Conservation (phyloP, 73 alveolate species). For the Symbiodinium pilosum region DNA sequence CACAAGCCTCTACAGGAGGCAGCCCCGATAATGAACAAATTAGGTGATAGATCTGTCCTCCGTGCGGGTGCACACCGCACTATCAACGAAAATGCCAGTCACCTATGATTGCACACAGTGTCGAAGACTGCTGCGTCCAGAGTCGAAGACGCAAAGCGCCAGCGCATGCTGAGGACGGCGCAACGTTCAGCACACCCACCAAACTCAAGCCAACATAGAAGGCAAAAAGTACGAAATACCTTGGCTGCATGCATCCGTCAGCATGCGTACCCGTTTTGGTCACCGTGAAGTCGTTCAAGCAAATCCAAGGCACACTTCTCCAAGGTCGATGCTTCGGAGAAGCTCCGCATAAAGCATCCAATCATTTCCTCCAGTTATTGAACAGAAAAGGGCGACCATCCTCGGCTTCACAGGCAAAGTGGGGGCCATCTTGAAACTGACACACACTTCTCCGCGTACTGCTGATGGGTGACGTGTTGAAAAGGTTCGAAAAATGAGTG, state of each 20-base stretch:
- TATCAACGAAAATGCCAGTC: slow-evolving; percentile 58
- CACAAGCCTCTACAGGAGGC: too few species aligned
- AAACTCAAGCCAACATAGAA: slow-evolving; percentile 52
- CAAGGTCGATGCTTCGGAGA: slow-evolving; percentile 12
- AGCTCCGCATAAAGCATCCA: slow-evolving; percentile 46
- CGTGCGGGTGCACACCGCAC: slow-evolving; percentile 72
- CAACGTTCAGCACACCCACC: slow-evolving; percentile 48
- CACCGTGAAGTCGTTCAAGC: too few species aligned
- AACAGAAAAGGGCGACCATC: slow-evolving; percentile 13
- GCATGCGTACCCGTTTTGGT: too few species aligned
- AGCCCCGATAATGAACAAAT: too few species aligned
- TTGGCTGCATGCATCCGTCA: background rate
- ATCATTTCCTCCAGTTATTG: slow-evolving; percentile 43
- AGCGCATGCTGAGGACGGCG: background rate
- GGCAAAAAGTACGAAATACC: background rate
- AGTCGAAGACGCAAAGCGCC: background rate
- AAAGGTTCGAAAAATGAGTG: background rate
- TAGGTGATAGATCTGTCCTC: slow-evolving; percentile 51
- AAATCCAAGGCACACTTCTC: background rate
- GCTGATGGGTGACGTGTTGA: background rate
- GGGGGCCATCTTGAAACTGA: background rate
- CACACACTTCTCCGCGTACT: background rate
- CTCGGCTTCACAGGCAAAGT: background rate
- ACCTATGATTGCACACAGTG: background rate
- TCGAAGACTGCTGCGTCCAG: background rate